These are phyloP conservation scores for Didymellaceae sp. DNA, from an alignment of 2,329 filamentous ascomycete genomes.

Conservation along the genomic window DNA sequence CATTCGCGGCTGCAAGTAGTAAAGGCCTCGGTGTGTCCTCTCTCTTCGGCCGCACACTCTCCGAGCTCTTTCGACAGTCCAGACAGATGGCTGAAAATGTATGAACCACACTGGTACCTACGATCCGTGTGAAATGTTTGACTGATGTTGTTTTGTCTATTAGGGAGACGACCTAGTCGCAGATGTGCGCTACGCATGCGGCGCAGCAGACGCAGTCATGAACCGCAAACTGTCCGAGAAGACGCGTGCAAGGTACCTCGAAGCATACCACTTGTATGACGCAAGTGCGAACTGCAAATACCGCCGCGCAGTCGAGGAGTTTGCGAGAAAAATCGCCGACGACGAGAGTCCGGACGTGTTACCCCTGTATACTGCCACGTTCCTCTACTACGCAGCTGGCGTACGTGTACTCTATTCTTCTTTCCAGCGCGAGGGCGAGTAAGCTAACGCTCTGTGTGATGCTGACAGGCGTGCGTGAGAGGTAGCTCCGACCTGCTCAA, in stretches of 20 bases:
- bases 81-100: slow-evolving; percentile 9
- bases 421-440: too few species aligned
- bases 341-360: slow-evolving; percentile 7
- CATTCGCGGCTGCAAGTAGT: background rate
- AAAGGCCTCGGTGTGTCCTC: background rate
- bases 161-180: slow-evolving; percentile 1
- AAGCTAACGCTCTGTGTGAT: too few species aligned
- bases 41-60: slow-evolving; percentile 3
- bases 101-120: too few species aligned
- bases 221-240: background rate
- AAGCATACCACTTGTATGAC: slow-evolving; percentile 3
- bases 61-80: slow-evolving; percentile 4
- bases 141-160: background rate
- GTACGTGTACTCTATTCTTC: background rate
- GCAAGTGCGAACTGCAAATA: slow-evolving; percentile 1
- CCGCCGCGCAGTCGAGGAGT: background rate
- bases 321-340: background rate
- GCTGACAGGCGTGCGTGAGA: slow-evolving; percentile 5
- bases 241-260: background rate
- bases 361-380: background rate
- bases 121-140: too few species aligned
- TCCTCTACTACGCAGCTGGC: slow-evolving; percentile 5
- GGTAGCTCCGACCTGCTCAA: background rate
- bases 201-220: slow-evolving; percentile 6
- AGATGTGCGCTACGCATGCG: slow-evolving; percentile 3